Base-by-base conservation (phyloP, 129 eudicot genomes). In the Silybum marianum region DNA sequence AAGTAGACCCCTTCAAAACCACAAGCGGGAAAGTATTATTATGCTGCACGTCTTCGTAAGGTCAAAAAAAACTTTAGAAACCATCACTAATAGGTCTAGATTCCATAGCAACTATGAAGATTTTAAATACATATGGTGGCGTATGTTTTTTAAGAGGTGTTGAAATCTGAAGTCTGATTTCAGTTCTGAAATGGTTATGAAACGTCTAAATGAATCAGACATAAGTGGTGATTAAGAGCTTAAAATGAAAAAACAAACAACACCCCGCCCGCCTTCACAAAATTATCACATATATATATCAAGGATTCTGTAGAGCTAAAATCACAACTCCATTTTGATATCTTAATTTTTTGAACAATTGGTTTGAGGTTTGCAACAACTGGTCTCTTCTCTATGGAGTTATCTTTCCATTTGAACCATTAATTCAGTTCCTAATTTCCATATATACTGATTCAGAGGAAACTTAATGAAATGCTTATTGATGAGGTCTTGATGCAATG, bases 41-140 rank as follows among this genome's bases (percentile, higher is more conserved):
- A 38, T 66, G 24, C n/a, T 65, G 63, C 73, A 65, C 38, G 62
- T 39, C 36, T 77, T 62, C 38, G 24, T 34, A 63, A 76, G 23
- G 80, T 76, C 30, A 28, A 34, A 76, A 73, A 76, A 25, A 19
- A 46, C 30, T 76, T 54, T 58, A 62, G 71, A 76, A 76, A 74
- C 21, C 25, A 46, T 13, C 3, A 73, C 36, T 46, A 11, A 14
- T 28, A 28, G 30, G 30, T 28, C 30, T 1, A 28, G 30, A 28
- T 28, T 28, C 30, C 30, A 28, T 28, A 28, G 30, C 30, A 28
- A 28, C 30, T 28, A 28, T 28, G 30, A 28, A 28, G 30, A 28
- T 28, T 28, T 28, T 28, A 28, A 28, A 28, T 28, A 28, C 30
- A 28, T 28, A 28, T 28, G 30, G 30, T 28, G 30, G 1, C 30